Evolutionary conservation across 2,329 filamentous ascomycete species (phyloP).

Genomic region (Nothopassalora personata): DNA sequence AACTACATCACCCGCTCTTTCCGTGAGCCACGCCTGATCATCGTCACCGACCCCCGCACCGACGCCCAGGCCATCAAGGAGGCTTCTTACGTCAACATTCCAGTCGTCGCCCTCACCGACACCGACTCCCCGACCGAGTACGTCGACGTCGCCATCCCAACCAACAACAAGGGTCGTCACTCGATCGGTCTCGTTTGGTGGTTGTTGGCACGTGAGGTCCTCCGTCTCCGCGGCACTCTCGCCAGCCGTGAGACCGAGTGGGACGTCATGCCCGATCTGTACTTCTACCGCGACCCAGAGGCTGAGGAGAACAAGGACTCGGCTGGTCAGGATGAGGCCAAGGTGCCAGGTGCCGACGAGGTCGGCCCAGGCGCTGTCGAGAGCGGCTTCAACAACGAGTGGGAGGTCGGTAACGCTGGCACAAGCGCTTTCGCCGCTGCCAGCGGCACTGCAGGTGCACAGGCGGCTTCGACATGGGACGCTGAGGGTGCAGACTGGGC

Average conservation of each 20-base stretch:
- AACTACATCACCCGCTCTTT: constrained; percentile 99
- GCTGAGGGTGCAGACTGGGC: constrained; percentile 63
- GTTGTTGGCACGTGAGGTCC: constrained; percentile 99
- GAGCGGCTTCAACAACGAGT: constrained; percentile 74
- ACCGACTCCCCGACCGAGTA: constrained; percentile 99
- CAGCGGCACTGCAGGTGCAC: constrained; percentile 50
- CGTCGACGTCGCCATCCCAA: constrained; percentile 98
- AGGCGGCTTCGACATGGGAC: constrained; percentile 60
- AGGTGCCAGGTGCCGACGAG: constrained; percentile 80
- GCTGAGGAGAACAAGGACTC: constrained; percentile 97
- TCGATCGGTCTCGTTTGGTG: constrained; percentile 98
- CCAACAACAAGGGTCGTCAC: constrained; percentile 99
- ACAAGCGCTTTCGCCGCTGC: constrained; percentile 57
- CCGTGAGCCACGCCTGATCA: constrained; percentile 99
- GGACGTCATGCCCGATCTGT: constrained; percentile 99
- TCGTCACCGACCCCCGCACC: constrained; percentile 99
- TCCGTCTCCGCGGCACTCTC: constrained; percentile 95
- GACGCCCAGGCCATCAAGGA: constrained; percentile 99
- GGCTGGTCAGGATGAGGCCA: constrained; percentile 74
- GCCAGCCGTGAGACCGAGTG: constrained; percentile 93
- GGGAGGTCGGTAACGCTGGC: constrained; percentile 70
- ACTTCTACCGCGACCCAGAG: constrained; percentile 99
- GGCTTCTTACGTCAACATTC: constrained; percentile 99
- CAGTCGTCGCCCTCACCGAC: constrained; percentile 97
- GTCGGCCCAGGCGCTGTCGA: constrained; percentile 74